These are phyloP conservation scores for Knufia petricola DNA, from an alignment of 2,329 filamentous ascomycete species.

Conservation along the genomic window DNA sequence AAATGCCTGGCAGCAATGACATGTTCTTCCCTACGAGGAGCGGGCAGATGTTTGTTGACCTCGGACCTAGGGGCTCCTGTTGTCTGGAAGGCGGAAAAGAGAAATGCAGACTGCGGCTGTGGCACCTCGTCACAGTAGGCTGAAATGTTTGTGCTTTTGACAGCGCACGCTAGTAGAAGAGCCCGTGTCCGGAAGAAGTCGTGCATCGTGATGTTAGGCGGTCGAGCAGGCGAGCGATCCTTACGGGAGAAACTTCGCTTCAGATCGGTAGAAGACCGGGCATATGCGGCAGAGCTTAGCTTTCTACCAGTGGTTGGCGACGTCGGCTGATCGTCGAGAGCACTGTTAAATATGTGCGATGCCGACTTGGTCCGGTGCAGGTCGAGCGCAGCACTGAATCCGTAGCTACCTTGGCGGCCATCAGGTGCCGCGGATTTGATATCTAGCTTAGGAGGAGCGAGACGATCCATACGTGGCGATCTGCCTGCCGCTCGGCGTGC, in stretches of 20 bases:
- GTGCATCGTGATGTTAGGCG: constrained; percentile 25
- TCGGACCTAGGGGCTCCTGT: not conserved
- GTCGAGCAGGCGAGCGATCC: not conserved
- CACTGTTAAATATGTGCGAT: constrained; percentile 17
- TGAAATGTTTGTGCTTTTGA: constrained; percentile 76
- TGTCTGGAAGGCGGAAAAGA: constrained; percentile 24
- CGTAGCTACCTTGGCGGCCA: constrained; percentile 23
- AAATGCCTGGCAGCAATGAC: constrained; percentile 45
- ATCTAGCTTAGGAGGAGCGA: constrained; percentile 44
- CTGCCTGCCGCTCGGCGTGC: constrained; percentile 30
- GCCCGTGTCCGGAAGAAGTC: constrained; percentile 73
- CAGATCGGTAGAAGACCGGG: not conserved
- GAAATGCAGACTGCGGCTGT: constrained; percentile 25
- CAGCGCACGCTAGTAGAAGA: constrained; percentile 71
- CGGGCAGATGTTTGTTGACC: constrained; percentile 10
- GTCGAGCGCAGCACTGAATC: constrained; percentile 24
- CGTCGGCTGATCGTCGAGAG: not conserved
- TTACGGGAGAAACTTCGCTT: not conserved
- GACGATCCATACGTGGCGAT: constrained; percentile 35
- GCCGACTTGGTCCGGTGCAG: constrained; percentile 17
- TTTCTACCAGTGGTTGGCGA: not conserved
- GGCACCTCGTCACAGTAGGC: constrained; percentile 47
- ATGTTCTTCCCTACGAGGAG: constrained; percentile 43
- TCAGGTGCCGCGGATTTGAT: constrained; percentile 26
- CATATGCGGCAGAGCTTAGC: not conserved